Base-by-base conservation (phyloP, 2,329 filamentous ascomycete genomes). In the Colletotrichum theobromicola region DNA sequence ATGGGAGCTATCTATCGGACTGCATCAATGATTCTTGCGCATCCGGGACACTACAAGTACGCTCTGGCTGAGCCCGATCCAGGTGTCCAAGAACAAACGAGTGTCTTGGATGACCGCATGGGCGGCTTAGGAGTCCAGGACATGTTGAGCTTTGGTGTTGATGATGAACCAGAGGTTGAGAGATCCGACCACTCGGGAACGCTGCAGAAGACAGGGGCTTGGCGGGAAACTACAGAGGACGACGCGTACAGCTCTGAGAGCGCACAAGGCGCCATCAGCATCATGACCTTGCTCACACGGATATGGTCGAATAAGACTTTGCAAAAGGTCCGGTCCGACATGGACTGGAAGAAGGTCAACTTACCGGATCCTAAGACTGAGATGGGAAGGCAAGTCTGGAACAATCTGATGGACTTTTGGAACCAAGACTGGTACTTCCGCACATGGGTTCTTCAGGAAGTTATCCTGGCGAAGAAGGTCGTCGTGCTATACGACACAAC, bases 361-460 rank as follows among this genome's bases (percentile, higher is more conserved):
- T 67, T 73, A 3, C 70, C 66, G 4, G 66, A 69, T 5, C 42
- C 66, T 7, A 35, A 46, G 2, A 69, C 26, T 1, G 34, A 69
- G 15, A 26, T 28, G 7, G 70, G 70, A 12, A n/a, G 32, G 5
- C 26, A 46, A 1, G n/a, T 46, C 1, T 69, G 70, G 70, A 21
- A 24, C 18, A 73, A 73, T 6, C 21, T 69, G 15, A 12, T 69
- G 15, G 34, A 10, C 5, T 73, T 73, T 34, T 73, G 70, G 70
- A 42, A 26, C 6, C 66, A 67, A 5, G 70, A 73, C 34, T 73
- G 70, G 70, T 73, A 69, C 35, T 69, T 73, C 46, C 65, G 70
- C 3, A 73, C 70, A 2, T 73, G 70, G 70, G 65, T 73, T 24
- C 65, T 73, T n/a, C 70, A 73, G n/a, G 70, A 69, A 10, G 70